A percentile compares a stretch with the other conserved stretches of the same genome.
phyloP scores from a whole-genome alignment of 2,329 filamentous ascomycete species.

The Pseudocercospora cruenta region DNA sequence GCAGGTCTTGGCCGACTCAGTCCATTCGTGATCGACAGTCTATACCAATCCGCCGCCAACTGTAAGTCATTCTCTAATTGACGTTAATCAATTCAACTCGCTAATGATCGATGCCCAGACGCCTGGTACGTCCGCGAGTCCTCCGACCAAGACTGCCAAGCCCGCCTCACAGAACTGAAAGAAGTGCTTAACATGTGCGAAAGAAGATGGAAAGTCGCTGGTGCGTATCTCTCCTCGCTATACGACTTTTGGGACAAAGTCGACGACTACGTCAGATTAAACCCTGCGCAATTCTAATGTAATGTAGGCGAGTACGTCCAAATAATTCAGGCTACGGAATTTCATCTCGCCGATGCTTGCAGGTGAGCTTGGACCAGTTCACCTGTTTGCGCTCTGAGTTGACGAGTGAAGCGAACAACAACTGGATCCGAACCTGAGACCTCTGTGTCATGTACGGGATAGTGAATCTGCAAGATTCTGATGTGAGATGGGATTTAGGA shows the following conservation, averaged over 20 bases:
- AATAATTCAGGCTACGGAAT: slow-evolving; percentile 31
- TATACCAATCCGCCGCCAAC: slow-evolving; percentile 43
- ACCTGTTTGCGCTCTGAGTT: not conserved
- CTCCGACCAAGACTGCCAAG: slow-evolving; percentile 29
- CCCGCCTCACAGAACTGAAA: slow-evolving; percentile 30
- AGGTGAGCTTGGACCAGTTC: slow-evolving; percentile 11
- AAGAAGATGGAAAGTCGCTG: slow-evolving; percentile 33
- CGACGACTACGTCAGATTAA: not conserved
- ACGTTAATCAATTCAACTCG: not conserved
- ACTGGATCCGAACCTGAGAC: slow-evolving; percentile 6
- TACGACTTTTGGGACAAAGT: slow-evolving; percentile 13
- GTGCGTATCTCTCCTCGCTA: slow-evolving; percentile 28
- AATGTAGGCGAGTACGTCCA: slow-evolving; percentile 27
- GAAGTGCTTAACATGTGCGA: slow-evolving; percentile 30
- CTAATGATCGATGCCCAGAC: slow-evolving; percentile 14
- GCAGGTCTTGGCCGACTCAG: slow-evolving; percentile 22
- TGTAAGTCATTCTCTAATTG: slow-evolving; percentile 24
- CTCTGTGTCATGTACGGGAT: slow-evolving; percentile 9
- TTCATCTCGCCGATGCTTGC: slow-evolving; percentile 24
- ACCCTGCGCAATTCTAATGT: not conserved
- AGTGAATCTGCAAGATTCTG: not conserved
- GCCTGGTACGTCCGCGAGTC: slow-evolving; percentile 41
- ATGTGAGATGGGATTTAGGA: no score
- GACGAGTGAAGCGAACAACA: slow-evolving; percentile 9
- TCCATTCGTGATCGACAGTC: slow-evolving; percentile 36